Percentiles rank a stretch among this genome's conserved stretches.
phyloP scores from a whole-genome alignment of 2,329 filamentous ascomycete species.

The Diaporthe eres region DNA sequence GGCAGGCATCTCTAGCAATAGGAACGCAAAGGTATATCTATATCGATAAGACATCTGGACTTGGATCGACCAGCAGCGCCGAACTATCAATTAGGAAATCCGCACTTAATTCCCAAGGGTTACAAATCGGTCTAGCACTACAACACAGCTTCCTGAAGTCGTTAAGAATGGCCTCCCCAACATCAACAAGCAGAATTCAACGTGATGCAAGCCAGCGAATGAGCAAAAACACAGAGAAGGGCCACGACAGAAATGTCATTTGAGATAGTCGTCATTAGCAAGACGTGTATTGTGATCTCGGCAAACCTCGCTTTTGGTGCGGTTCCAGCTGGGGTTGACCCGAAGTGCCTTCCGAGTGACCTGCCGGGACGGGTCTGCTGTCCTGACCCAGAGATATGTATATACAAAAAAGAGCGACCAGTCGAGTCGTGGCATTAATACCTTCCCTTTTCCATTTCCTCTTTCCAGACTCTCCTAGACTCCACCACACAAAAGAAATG shows the following conservation, averaged over 20 bases:
- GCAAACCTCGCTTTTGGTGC: background rate
- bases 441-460: background rate
- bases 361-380: background rate
- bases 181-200: background rate
- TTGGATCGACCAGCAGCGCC: fast-evolving
- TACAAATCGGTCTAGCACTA: background rate
- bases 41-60: too few species aligned
- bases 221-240: too few species aligned
- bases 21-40: too few species aligned
- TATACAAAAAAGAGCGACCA: slow-evolving; percentile 27
- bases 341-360: background rate
- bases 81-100: background rate
- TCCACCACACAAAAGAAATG: slow-evolving; percentile 33
- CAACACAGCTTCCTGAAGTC: background rate
- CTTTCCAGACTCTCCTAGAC: background rate
- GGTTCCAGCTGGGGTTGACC: background rate
- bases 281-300: background rate
- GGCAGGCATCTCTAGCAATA: background rate
- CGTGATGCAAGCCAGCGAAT: too few species aligned
- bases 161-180: background rate
- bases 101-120: too few species aligned
- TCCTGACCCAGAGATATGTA: slow-evolving; percentile 2
- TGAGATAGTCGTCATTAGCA: background rate
- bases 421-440: background rate
- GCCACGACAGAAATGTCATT: background rate